Evolutionary conservation across 1,139 yeast species (phyloP), one percentile per base, ranked within the genome.

Genomic region (Saccharomyces hybrid): DNA sequence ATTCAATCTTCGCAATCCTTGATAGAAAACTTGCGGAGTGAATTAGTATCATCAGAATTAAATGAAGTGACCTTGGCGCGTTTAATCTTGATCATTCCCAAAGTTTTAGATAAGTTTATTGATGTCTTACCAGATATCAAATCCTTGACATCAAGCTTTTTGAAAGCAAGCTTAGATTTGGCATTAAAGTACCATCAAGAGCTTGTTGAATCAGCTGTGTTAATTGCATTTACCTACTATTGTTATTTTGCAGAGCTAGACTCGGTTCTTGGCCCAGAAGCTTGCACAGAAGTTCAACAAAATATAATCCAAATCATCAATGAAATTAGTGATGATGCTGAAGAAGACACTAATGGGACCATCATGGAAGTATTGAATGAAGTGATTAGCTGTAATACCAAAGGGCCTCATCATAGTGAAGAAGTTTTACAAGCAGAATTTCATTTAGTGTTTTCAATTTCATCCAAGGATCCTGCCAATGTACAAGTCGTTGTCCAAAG

Each of bases 321-420:
- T 1, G 68, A 78, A 1, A 69, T 90, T n/a, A 67, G 79, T 2
- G 79, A 77, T 1, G 86, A 82, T 1, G 81, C 95, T 1, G 88
- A 83, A 51, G 97, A 88, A 50, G 98, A 91, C 63, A 81, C 96
- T 0, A 83, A 88, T 29, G 81, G 93, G 0, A 77, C 86, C 49
- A 71, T 90, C 51, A 77, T 88, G n/a, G 97, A 90, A 66, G 80
- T 86, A 0, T 71, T 87, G 29, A 76, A 83, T 0, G 75, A 78
- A 9, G 79, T 62, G 8, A 62, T 65, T n/a, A 84, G 2, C 75
- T 86, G 55, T 72, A 78, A 55, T 70, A 3, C 42, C 42, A 38
- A 38, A 38, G 57, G 50, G 1, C 26, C 47, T 26, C 57, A 53
- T 6, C 27, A 29, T 3, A 38, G 48, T 2, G 42, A 54, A 8